Evolutionary conservation across 805 yeast species (phyloP), one percentile per base, ranked within the genome.

Genomic region (Isabelozyma rhagii): DNA sequence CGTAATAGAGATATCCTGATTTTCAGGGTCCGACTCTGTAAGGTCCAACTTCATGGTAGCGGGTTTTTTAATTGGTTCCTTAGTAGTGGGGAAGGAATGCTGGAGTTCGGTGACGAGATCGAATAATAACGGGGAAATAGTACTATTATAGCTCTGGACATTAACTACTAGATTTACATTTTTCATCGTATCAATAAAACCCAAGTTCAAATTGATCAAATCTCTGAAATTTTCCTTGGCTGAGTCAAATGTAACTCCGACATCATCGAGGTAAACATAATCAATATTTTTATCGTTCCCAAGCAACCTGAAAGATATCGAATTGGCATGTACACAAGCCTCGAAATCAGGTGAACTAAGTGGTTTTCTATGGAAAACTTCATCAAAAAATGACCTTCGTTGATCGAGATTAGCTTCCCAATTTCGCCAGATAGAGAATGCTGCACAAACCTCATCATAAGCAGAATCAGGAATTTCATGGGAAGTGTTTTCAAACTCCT

Each of bases 401-500:
- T 61, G 60, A 8, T 47, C 46, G 13, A 52, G 51, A 31, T 83
- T 75, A 42, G 87, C 85, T 58, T 93, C 99, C 97, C 98, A 92
- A 51, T 83, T 82, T 72, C 97, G 81, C 97, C 98, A 94, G 11
- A 77, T 72, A 0, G 84, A 73, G 58, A 91, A 90, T 1, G 83
- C 74, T 3, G 75, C 68, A 21, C 82, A 64, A 2, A 89, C 87
- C 13, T 76, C 76, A 8, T 72, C 69, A 51, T 75, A 72, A 0
- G 91, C 91, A 52, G 75, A 69, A 0, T 51, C 54, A 0, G 89
- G 85, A 0, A 80, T 14, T 17, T 39, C 14, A 9, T 15, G 44
- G 28, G 31, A 18, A 2, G 15, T 29, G 9, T 9, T 73, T 14
- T 64, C 63, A 72, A 82, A 77, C 0, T 66, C 52, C 1, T 62